Base-by-base conservation (phyloP, 2,329 filamentous ascomycete genomes). In the Fusarium pseudonygamai region DNA sequence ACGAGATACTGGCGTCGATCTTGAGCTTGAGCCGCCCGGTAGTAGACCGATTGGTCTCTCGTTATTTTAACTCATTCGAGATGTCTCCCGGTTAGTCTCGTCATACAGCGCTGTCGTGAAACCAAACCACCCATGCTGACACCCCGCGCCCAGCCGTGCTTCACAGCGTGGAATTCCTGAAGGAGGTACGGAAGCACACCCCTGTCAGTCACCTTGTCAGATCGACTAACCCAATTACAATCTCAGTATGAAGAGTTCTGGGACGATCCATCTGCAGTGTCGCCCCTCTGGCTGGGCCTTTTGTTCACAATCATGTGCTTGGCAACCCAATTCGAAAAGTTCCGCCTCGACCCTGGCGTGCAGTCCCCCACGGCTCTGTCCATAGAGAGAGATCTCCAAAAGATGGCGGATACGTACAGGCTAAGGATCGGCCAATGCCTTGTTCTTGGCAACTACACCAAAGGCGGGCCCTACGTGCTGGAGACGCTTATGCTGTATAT, bases 281-380 rank as follows among this genome's bases (percentile, higher is more conserved):
- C 85, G 0, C 77, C 82, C 7, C 82, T 84, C 64, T 88, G 85
- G 85, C 59, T 88, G 16, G 85, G 83, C 3, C 78, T 87, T 4
- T 71, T 87, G 1, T 87, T 84, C 73, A 81, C 80, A 11, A 86
- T 87, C 8, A 77, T 87, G 49, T 83, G 82, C 57, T 78, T 87
- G 12, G 80, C 85, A 3, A 71, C 76, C 11, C 64, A 75, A 6
- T 65, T 73, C 30, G 63, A 68, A 6, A 68, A 55, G 30, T 67
- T 32, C 7, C 63, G 63, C 7, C 47, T 68, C 3, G 63, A 66
- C 14, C 65, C 65, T 15, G 55, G 63, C 6, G 42, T 53, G 13
- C 55, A 61, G 10, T 32, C 46, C 12, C 55, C 65, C 18, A 26
- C 42, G 15, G n/a, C 37, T 14, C 32, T 61, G 5, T 49, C 42